Base-by-base conservation (phyloP, 768 basidiomycete genomes). In the Suillus occidentalis region DNA sequence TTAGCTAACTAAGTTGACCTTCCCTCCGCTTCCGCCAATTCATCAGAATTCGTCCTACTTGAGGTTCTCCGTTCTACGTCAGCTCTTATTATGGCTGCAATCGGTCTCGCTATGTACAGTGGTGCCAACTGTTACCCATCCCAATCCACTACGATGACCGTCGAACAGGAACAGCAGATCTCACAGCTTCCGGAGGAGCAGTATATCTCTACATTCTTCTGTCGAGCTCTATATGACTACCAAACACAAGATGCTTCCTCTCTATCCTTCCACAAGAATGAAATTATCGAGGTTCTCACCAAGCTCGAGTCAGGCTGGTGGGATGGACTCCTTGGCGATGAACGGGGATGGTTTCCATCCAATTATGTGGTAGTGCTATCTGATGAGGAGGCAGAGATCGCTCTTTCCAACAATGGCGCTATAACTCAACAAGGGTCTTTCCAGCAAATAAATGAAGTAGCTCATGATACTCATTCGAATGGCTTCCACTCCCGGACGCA, bases 241-340 rank as follows among this genome's bases (percentile, higher is more conserved):
- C 84, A 89, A 69, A 89, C 92, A n/a, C 82, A 90, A 71, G 95
- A 98, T 70, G 82, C 87, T 52, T 94, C 95, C 2, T 92, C 97
- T 0, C 85, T 99, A 52, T 92, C 92, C 18, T 99, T 99, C 76
- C 82, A 76, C 67, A 87, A 85, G 69, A 91, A 89, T 68, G 95
- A 98, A 73, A 85, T 98, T 69, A 97, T 99, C 68, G 94, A 98
- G 76, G 94, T 99, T 65, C 83, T 97, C 61, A 92, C 91, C 13
- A 90, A 89, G 70, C 87, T 98, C 62, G 91, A 93, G 43, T 92
- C 92, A 6, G 97, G 97, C 18, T 99, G 97, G 97, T 98, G 96
- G 97, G 97, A 99, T 75, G 97, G 97, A 6, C 80, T 97, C 65
- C 83, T 97, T 25, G 87, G 89, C 57, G 91, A 93, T 62, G 90